Evolutionary conservation across 2,329 filamentous ascomycete species (phyloP).

Genomic region (Colletotrichum navitas): DNA sequence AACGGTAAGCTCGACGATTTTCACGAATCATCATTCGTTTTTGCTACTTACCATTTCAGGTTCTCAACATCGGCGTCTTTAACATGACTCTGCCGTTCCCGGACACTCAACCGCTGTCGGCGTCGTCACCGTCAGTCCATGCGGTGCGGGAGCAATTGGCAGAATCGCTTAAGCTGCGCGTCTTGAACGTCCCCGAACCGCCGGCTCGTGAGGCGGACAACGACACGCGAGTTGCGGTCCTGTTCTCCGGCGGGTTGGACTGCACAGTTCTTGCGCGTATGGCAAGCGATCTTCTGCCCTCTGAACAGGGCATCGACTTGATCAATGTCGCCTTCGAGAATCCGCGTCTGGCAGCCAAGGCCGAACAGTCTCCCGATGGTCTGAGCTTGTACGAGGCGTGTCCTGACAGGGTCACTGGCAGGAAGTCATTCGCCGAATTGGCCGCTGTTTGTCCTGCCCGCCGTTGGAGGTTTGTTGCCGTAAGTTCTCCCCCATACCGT

Average conservation of each 20-base stretch:
- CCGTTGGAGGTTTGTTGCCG: constrained; percentile 84
- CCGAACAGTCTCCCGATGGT: constrained; percentile 45
- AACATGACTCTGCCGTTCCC: constrained; percentile 60
- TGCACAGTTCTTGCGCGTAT: constrained; percentile 89
- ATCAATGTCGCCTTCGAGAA: constrained; percentile 99
- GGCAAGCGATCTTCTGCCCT: constrained; percentile 79
- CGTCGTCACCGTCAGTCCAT: constrained; percentile 62
- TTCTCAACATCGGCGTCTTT: constrained; percentile 67
- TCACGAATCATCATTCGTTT: constrained; percentile 36
- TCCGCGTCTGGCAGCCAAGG: constrained; percentile 75
- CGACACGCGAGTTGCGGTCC: constrained; percentile 75
- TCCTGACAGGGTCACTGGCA: constrained; percentile 89
- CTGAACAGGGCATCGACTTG: constrained; percentile 80
- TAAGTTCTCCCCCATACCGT: constrained; percentile 51
- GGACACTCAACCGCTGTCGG: constrained; percentile 44
- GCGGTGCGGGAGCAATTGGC: constrained; percentile 67
- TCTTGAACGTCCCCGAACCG: constrained; percentile 74
- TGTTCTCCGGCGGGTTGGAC: constrained; percentile 96
- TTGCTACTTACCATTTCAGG: constrained; percentile 61
- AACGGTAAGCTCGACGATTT: constrained; percentile 59
- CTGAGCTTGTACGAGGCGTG: constrained; percentile 79
- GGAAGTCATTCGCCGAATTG: constrained; percentile 84
- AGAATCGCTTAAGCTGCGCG: constrained; percentile 73
- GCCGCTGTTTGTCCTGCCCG: constrained; percentile 75
- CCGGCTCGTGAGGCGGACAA: constrained; percentile 50